Percentiles rank a stretch among this genome's conserved stretches.
These are phyloP conservation scores for Neonothopanus nambi DNA, from an alignment of 1,284 basidiomycete species.

Conservation along the genomic window DNA sequence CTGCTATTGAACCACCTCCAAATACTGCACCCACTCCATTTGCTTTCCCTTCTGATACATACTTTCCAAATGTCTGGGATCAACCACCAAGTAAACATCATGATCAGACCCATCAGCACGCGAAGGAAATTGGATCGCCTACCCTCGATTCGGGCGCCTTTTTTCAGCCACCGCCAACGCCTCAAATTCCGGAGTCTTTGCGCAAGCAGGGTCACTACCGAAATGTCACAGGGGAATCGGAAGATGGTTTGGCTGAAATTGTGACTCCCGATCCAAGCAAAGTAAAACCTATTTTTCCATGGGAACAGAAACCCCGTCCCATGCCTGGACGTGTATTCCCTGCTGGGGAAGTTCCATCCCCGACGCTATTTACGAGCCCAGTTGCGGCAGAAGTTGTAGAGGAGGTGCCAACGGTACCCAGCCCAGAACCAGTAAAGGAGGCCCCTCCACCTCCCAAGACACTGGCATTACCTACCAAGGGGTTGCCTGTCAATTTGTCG, in stretches of 20 bases:
- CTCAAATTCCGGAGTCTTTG: slow-evolving; percentile 61
- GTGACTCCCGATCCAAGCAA: slow-evolving; percentile 70
- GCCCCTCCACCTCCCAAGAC: slow-evolving; percentile 21
- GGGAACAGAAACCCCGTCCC: slow-evolving; percentile 77
- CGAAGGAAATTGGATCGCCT: slow-evolving; percentile 26
- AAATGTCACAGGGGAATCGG: slow-evolving; percentile 52
- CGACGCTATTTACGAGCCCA: slow-evolving; percentile 47
- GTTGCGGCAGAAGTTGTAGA: slow-evolving; percentile 32
- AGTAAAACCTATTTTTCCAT: slow-evolving; percentile 87
- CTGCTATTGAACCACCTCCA: slow-evolving; percentile 74
- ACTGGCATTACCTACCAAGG: slow-evolving; percentile 29
- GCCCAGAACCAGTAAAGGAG: slow-evolving; percentile 31
- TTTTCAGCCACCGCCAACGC: slow-evolving; percentile 59
- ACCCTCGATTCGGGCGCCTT: slow-evolving; percentile 43
- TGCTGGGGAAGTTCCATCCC: slow-evolving; percentile 58
- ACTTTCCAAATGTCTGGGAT: slow-evolving; percentile 78
- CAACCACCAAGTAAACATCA: slow-evolving; percentile 42
- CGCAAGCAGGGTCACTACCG: slow-evolving; percentile 63
- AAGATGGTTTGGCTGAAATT: slow-evolving; percentile 28
- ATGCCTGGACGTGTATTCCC: slow-evolving; percentile 78
- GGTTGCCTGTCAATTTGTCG: slow-evolving; percentile 55
- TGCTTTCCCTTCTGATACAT: slow-evolving; percentile 65
- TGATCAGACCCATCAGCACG: slow-evolving; percentile 35
- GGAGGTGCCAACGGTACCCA: slow-evolving; percentile 33
- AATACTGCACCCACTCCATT: slow-evolving; percentile 48